Conservation (phyloP, 2,329 filamentous ascomycete genomes). For the Sordariomycetes sp. region DNA sequence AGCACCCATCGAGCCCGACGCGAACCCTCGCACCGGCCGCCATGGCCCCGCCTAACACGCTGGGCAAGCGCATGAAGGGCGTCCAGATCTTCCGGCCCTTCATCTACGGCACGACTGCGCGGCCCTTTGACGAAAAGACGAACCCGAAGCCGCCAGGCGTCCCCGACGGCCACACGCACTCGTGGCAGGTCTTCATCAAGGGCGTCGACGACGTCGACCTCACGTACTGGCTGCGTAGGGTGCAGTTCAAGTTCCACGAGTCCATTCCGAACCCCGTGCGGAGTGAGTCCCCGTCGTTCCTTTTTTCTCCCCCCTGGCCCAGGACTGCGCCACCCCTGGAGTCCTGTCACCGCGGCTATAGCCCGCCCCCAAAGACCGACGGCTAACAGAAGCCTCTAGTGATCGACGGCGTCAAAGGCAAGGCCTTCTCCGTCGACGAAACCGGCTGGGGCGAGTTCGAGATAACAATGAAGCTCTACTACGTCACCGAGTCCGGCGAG, state of each 20-base stretch:
- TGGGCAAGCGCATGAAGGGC: constrained; percentile 52
- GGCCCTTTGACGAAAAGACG: constrained; percentile 61
- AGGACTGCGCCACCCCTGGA: too few species aligned
- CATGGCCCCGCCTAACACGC: constrained; percentile 46
- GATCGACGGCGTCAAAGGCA: constrained; percentile 56
- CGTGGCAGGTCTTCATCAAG: constrained; percentile 89
- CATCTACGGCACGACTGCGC: constrained; percentile 68
- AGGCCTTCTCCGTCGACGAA: constrained; percentile 72
- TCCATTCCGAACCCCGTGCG: constrained; percentile 87
- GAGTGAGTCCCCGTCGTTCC: constrained; percentile 31
- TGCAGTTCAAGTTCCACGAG: constrained; percentile 97
- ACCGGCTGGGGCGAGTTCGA: constrained; percentile 98
- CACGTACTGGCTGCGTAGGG: constrained; percentile 89
- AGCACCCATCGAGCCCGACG: background rate
- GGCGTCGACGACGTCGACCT: constrained; percentile 83
- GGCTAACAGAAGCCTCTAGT: constrained; percentile 21
- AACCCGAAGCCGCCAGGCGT: constrained; percentile 66
- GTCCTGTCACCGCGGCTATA: background rate
- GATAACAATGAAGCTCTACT: constrained; percentile 90
- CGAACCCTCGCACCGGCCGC: background rate
- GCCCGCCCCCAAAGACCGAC: background rate
- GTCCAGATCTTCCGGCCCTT: constrained; percentile 52
- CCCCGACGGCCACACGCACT: constrained; percentile 87
- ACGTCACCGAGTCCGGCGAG: constrained; percentile 74
- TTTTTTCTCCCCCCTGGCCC: background rate